Evolutionary conservation across 257 asterid genomes (phyloP).

Genomic region (Jacaranda copaia): DNA sequence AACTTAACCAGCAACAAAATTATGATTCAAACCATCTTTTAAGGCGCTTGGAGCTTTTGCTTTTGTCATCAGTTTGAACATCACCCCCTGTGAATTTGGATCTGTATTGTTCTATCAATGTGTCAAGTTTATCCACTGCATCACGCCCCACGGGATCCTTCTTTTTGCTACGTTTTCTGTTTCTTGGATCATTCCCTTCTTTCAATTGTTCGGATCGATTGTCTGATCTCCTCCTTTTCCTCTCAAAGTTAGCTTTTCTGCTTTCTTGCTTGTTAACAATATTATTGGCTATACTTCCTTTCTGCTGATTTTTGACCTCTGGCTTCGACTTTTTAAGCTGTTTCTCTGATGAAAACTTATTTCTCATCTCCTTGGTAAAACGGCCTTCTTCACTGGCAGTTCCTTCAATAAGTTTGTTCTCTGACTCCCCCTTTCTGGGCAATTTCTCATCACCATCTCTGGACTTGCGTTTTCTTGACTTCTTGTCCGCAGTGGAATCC

Average conservation of each 20-base stretch:
- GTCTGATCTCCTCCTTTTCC: conserved; percentile 40
- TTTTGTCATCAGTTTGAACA: conserved; percentile 45
- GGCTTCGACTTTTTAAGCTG: conserved; percentile 34
- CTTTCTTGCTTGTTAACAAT: conserved; percentile 37
- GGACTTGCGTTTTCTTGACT: conserved; percentile 60
- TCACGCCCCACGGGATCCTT: conserved; percentile 84
- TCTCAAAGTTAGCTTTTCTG: too few relatives aligned
- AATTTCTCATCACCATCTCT: conserved; percentile 44
- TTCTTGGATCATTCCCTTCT: conserved; percentile 42
- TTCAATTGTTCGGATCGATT: conserved; percentile 42
- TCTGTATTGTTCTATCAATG: conserved; percentile 78
- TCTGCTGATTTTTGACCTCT: conserved; percentile 34
- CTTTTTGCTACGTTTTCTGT: conserved; percentile 59
- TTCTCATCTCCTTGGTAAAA: conserved; percentile 38
- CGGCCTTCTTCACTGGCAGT: conserved; percentile 40
- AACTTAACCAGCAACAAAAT: conserved; percentile 5
- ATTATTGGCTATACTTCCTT: conserved; percentile 27
- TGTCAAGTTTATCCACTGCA: conserved; percentile 72
- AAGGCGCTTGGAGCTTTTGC: conserved; percentile 70
- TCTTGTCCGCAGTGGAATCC: conserved; percentile 39
- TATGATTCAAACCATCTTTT: conserved; percentile 87
- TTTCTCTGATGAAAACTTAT: conserved; percentile 35
- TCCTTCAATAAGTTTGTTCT: conserved; percentile 40
- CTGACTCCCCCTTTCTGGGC: conserved; percentile 39
- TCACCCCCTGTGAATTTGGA: conserved; percentile 61